Evolutionary conservation across 139 green algal genomes (phyloP), one percentile per base, ranked within the genome.

Genomic region (Chlamydomonas incerta): DNA sequence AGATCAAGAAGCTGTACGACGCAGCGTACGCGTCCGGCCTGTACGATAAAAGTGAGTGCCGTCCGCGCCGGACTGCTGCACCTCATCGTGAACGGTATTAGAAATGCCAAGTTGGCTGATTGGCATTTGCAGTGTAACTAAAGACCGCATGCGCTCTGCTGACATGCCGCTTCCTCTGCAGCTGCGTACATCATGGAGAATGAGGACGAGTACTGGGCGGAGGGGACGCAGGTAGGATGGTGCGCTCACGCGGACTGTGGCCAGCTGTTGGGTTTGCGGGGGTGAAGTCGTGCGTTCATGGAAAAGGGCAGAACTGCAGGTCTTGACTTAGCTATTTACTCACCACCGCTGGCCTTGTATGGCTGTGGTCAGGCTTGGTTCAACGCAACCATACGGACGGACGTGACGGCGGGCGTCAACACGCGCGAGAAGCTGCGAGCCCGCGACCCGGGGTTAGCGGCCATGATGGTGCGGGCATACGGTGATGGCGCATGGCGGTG

Each of bases 351-450:
- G n/a, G n/a, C n/a, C n/a, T n/a, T n/a, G n/a, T n/a, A n/a, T n/a
- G n/a, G n/a, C n/a, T n/a, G n/a, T n/a, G n/a, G n/a, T n/a, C 93
- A 96, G 75, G 87, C 90, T 3, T 96, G 93, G 93, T 96, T 95
- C 52, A 82, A 96, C 29, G 94, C 94, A 26, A 96, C 90, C 1
- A 86, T 93, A 14, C 88, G 74, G 6, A 47, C 65, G 62, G 95
- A 98, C 81, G 94, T 96, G 15, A 98, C 93, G 47, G 89, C 82
- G 62, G 93, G 95, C 14, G 83, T 96, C 68, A 97, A 93, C 81
- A 96, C 91, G 11, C 88, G 95, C 0, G 83, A 92, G 47, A 87
- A 87, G 81, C 58, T 97, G 4, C 68, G 89, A 66, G 9, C 41
- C 18, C 84, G 90, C 34, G 95, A 97, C 71, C 92, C 94, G 0